These are phyloP conservation scores for Magnolia changhungtana DNA, from an alignment of 164 flowering plant genomes.

Conservation along the genomic window DNA sequence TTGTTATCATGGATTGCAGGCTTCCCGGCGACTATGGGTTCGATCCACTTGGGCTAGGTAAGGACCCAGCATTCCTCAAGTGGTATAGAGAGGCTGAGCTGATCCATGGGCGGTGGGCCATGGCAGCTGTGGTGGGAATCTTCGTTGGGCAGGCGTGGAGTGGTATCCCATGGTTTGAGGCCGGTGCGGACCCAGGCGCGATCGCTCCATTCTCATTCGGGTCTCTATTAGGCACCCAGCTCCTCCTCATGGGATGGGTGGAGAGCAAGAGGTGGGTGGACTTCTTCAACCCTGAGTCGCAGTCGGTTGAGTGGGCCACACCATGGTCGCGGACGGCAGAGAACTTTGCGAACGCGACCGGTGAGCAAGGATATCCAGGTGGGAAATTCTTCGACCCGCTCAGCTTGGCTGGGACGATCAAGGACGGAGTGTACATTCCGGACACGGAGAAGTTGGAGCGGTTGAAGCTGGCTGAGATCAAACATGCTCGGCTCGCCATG, in stretches of 20 bases:
- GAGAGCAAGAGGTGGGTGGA: slow-evolving; percentile 99
- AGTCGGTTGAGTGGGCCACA: slow-evolving; percentile 96
- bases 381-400: slow-evolving; percentile 95
- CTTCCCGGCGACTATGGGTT: slow-evolving; percentile 94
- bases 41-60: slow-evolving; percentile 95
- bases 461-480: slow-evolving; percentile 89
- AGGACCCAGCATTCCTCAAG: slow-evolving; percentile 92
- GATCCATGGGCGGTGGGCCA: slow-evolving; percentile 99
- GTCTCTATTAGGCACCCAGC: slow-evolving; percentile 84
- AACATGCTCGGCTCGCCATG: slow-evolving; percentile 94
- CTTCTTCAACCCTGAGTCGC: slow-evolving; percentile 96
- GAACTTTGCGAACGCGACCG: slow-evolving; percentile 86
- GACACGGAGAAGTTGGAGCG: slow-evolving; percentile 87
- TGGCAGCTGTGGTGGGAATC: slow-evolving; percentile 91
- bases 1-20: slow-evolving; percentile 32
- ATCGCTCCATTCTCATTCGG: slow-evolving; percentile 97
- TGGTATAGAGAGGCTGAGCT: slow-evolving; percentile 99
- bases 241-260: slow-evolving; percentile 97
- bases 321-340: slow-evolving; percentile 92
- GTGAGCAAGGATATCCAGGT: slow-evolving; percentile 95
- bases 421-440: slow-evolving; percentile 74
- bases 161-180: slow-evolving; percentile 96
- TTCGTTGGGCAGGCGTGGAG: slow-evolving; percentile 96
- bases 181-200: slow-evolving; percentile 94
- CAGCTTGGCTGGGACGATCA: slow-evolving; percentile 56